Evolutionary conservation across 371 early-diverging fungal genomes (phyloP), one percentile per base, ranked within the genome.

Genomic region (Mucor indicus): DNA sequence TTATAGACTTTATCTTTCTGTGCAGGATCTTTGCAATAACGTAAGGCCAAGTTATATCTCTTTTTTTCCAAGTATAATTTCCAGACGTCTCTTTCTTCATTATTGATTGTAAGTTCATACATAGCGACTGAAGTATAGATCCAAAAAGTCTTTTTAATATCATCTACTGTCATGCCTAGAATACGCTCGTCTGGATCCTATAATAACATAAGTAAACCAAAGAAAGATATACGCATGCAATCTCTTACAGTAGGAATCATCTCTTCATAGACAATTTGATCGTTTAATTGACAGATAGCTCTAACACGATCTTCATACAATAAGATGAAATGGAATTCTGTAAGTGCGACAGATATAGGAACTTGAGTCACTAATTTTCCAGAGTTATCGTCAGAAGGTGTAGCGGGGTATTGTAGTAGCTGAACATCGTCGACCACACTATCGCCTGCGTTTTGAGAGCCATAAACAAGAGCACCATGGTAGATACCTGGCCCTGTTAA

Each of bases 31-130:
- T 86, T 89, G 56, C 89, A 84, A 62, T 86, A 87, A 27, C 78
- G 66, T 31, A 91, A 60, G 4, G 94, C 93, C 5, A 76, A 67
- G 24, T 92, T 89, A 55, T 87, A 95, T 48, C 77, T 71, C 33
- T 80, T 78, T 47, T 83, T 81, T 37, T 81, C 76, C 38, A 98
- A 70, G 50, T 89, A 93, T 0, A 94, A 69, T 19, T 82, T 79
- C 98, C 98, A 98, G 3, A 95, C 87, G 55, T 96, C 86, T 12
- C 95, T 80, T 49, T 93, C 94, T 67, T 98, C 98, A 31, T 92
- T 88, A 0, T 81, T 84, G 37, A 93, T 81, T 19, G 87, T 76
- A 5, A 98, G 72, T 64, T 98, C 97, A 47, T 85, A 91, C 36
- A 98, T 83, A 2, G 86, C 67, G 5, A 63, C 50, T 7, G 80